Base-by-base conservation (phyloP, 352 stramenopile species). In the Pythium pyrilobum region DNA sequence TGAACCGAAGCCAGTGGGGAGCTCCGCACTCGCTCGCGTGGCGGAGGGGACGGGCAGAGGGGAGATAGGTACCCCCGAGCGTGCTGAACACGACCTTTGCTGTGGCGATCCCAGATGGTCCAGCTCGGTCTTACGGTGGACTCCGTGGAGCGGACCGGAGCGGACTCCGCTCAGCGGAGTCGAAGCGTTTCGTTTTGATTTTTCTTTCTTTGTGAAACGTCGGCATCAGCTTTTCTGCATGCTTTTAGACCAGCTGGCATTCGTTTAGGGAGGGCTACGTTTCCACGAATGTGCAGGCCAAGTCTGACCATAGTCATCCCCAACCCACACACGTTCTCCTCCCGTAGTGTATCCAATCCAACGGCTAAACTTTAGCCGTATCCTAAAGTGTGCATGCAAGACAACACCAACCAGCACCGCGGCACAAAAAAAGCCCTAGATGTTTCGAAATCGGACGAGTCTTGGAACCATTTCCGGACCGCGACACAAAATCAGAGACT, bases 161-260 rank as follows among this genome's bases (percentile, higher is more conserved):
- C 25, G 18, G 15, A 48, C 25, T 37, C 31, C 29, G 33, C 37
- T 24, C 24, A 45, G 44, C 20, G 37, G 34, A 9, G 42, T 28
- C 37, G 15, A 21, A 60, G 45, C 58, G 50, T 66, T 66, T 66
- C 51, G 32, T 24, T 28, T 41, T 24, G 43, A 25, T 34, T 36
- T 52, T 8, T 41, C 16, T 43, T 65, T 56, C 40, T 50, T 8
- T 9, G 10, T 44, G 58, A 60, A 66, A 66, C 58, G 43, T 38
- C 37, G 13, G 50, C 58, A 66, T 60, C 58, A 66, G 58, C 39
- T 56, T 60, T 60, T 56, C 51, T 48, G 40, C 27, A 20, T 34
- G 37, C 49, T 16, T 29, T 15, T 18, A 52, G 33, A 52, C 34
- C 57, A 59, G 49, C 41, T 65, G 57, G 42, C 27, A 58, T 59